A percentile compares a stretch with the other conserved stretches of the same genome.
These are phyloP conservation scores for Microbotryomycetes sp. DNA, from an alignment of 1,284 basidiomycete species.

Conservation along the genomic window DNA sequence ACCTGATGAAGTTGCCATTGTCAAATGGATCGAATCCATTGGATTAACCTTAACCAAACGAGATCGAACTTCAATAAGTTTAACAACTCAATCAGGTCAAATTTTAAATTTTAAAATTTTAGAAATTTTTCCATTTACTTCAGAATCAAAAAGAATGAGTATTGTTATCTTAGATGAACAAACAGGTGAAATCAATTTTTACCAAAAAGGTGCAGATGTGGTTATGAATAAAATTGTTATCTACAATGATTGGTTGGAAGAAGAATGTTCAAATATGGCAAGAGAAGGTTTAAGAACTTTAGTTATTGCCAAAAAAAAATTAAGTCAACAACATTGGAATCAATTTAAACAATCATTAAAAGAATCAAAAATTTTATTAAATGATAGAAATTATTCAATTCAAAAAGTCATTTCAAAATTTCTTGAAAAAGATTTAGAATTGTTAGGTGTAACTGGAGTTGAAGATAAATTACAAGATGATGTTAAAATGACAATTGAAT, in stretches of 20 bases:
- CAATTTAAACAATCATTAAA: slow-evolving; percentile 72
- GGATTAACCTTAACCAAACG: slow-evolving; percentile 81
- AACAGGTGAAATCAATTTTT: slow-evolving; percentile 73
- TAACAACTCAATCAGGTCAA: slow-evolving; percentile 61
- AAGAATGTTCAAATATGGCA: slow-evolving; percentile 98
- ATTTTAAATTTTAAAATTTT: slow-evolving; percentile 75
- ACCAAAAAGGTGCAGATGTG: slow-evolving; percentile 96
- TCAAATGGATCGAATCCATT: slow-evolving; percentile 94
- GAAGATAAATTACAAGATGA: slow-evolving; percentile 98
- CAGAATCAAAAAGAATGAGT: slow-evolving; percentile 98
- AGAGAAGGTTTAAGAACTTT: slow-evolving; percentile 90
- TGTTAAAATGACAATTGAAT: slow-evolving; percentile 85
- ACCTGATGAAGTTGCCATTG: slow-evolving; percentile 98
- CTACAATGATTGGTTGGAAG: slow-evolving; percentile 97
- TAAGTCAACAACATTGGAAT: slow-evolving; percentile 62
- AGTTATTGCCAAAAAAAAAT: slow-evolving; percentile 76
- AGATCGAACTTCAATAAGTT: slow-evolving; percentile 76
- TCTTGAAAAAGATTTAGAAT: slow-evolving; percentile 82
- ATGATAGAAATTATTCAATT: slow-evolving; percentile 77
- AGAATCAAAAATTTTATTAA: slow-evolving; percentile 66
- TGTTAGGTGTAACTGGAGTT: slow-evolving; percentile 91
- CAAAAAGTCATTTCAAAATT: slow-evolving; percentile 62
- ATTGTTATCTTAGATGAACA: slow-evolving; percentile 79
- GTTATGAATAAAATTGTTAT: slow-evolving; percentile 93
- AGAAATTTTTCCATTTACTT: slow-evolving; percentile 92